Conservation (phyloP, 371 early-diverging fungal genomes). For the Furculomyces boomerangus region DNA sequence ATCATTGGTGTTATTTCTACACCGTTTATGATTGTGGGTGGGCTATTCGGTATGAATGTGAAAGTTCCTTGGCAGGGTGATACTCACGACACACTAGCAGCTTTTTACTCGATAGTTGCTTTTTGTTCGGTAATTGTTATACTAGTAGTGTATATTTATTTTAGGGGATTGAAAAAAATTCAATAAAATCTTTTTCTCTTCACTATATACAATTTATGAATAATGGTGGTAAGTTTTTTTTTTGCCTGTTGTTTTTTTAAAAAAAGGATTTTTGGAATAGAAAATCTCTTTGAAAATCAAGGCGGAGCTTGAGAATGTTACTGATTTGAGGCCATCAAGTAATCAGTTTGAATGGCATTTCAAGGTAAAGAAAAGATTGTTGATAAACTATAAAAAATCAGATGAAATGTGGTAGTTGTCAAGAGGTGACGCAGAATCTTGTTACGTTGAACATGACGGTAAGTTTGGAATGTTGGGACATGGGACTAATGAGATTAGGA, state of each 20-base stretch:
- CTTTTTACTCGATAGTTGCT: neutral
- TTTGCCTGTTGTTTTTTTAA: too few relatives aligned
- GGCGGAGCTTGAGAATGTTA: slow-evolving; percentile 68
- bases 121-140: neutral
- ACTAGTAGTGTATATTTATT: neutral
- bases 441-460: slow-evolving; percentile 53
- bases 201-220: too few relatives aligned
- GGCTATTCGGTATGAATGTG: slow-evolving; percentile 89
- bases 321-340: slow-evolving; percentile 40
- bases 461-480: slow-evolving; percentile 6
- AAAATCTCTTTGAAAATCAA: slow-evolving; percentile 34
- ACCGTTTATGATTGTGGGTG: slow-evolving; percentile 87
- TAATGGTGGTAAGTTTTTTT: too few relatives aligned
- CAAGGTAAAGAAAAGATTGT: slow-evolving; percentile 25
- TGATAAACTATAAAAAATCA: slow-evolving; percentile 5
- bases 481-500: slow-evolving; percentile 9
- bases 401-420: slow-evolving; percentile 67
- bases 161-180: neutral
- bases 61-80: slow-evolving; percentile 44
- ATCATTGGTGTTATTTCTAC: slow-evolving; percentile 75
- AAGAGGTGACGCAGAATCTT: slow-evolving; percentile 51
- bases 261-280: slow-evolving; percentile 11
- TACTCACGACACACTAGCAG: neutral
- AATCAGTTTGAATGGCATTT: slow-evolving; percentile 56
- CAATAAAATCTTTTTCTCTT: too few relatives aligned